Conservation (phyloP, 2,329 filamentous ascomycete genomes). For the Paracoccidioides lutzii region DNA sequence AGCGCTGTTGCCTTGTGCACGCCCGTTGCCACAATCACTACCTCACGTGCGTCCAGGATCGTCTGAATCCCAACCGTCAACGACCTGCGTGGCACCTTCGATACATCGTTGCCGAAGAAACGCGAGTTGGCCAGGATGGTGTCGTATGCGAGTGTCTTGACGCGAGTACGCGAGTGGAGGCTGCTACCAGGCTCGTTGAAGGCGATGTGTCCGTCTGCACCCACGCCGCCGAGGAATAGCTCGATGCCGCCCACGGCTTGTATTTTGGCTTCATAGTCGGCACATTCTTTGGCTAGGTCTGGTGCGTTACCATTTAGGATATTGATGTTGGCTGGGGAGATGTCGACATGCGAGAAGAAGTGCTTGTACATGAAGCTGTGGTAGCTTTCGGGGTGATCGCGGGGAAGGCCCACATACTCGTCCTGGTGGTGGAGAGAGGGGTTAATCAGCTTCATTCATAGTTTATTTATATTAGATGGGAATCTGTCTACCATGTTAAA, state of each 20-base stretch:
- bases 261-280: conserved; percentile 68
- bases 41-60: conserved; percentile 66
- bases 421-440: conserved; percentile 39
- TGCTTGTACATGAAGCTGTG: conserved; percentile 90
- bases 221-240: conserved; percentile 73
- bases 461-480: background rate
- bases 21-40: conserved; percentile 70
- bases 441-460: background rate
- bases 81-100: conserved; percentile 65
- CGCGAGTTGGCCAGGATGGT: conserved; percentile 75
- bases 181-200: conserved; percentile 84
- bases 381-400: conserved; percentile 74
- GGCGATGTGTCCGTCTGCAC: conserved; percentile 75
- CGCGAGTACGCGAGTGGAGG: conserved; percentile 61
- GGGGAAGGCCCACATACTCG: conserved; percentile 73
- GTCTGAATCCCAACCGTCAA: conserved; percentile 77
- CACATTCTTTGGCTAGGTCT: conserved; percentile 63
- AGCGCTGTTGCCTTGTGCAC: conserved; percentile 69
- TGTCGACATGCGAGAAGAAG: conserved; percentile 77
- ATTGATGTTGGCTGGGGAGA: conserved; percentile 69
- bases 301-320: conserved; percentile 70
- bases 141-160: conserved; percentile 79
- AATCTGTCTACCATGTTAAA: conserved; percentile 64
- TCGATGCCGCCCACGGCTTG: conserved; percentile 64
- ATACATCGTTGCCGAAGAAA: conserved; percentile 66